phyloP scores from a whole-genome alignment of 2,329 filamentous ascomycete genomes.

The Berkeleyomyces basicola region DNA sequence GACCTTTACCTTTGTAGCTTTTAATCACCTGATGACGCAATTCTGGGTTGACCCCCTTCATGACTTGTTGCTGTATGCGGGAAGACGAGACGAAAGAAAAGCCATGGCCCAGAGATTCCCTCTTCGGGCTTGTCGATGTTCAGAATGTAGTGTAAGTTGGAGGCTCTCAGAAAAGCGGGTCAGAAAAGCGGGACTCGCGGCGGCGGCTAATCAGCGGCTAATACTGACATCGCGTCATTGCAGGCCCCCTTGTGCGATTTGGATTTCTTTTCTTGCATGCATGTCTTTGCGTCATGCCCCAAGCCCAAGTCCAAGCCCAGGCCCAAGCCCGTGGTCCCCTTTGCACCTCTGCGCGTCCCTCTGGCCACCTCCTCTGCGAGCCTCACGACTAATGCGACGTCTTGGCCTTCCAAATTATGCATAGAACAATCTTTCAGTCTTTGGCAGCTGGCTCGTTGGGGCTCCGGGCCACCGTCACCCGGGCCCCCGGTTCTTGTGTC shows the following conservation, averaged over 20 bases:
- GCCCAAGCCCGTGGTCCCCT: not conserved
- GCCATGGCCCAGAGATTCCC: not conserved
- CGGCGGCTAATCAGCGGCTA: not conserved
- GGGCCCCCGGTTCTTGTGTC: not conserved
- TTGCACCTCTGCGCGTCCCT: not conserved
- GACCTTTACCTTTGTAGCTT: slow-evolving; percentile 65
- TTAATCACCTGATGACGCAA: slow-evolving; percentile 65
- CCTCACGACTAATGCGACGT: too few relatives aligned
- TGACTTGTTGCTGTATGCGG: not conserved
- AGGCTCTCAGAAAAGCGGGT: not conserved
- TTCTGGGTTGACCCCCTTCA: slow-evolving; percentile 23
- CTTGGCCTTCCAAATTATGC: not conserved
- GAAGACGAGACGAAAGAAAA: not conserved
- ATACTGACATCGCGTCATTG: not conserved
- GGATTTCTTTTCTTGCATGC: too few relatives aligned
- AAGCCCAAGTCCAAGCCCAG: too few relatives aligned
- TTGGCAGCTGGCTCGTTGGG: not conserved
- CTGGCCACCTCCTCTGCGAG: not conserved
- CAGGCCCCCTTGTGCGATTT: not conserved
- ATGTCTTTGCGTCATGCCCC: too few relatives aligned
- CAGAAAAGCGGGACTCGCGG: too few relatives aligned
- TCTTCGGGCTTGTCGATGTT: too few relatives aligned
- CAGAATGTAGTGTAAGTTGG: not conserved
- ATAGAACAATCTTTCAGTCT: not conserved
- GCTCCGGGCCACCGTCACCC: not conserved